Evolutionary conservation across 129 eudicot species (phyloP).

Genomic region (Logfia minima): DNA sequence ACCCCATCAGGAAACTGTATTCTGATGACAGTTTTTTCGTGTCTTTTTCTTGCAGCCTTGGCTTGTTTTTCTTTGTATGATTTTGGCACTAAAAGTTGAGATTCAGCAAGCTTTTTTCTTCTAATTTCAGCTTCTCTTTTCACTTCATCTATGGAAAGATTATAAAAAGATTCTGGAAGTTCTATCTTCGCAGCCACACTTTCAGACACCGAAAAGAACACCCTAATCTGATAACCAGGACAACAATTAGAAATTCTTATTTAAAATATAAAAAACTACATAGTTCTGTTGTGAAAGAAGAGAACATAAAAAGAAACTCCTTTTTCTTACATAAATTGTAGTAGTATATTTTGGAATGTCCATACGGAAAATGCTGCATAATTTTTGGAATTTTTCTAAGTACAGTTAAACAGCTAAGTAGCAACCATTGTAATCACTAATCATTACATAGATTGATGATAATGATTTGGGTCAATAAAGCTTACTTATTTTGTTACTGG

Average conservation of each 20-base stretch:
- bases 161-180: constrained; percentile 89
- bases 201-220: constrained; percentile 86
- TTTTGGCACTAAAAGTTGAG: constrained; percentile 81
- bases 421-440: background rate
- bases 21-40: constrained; percentile 65
- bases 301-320: background rate
- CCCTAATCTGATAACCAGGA: constrained; percentile 53
- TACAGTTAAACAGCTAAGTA: background rate
- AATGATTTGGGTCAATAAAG: background rate
- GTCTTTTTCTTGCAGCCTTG: constrained; percentile 71
- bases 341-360: background rate
- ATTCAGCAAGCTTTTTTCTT: constrained; percentile 73
- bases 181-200: constrained; percentile 83
- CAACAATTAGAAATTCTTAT: background rate
- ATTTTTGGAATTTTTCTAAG: background rate
- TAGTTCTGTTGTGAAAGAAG: background rate
- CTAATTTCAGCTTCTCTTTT: constrained; percentile 84
- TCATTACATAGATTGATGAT: background rate
- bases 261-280: background rate
- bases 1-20: constrained; percentile 95
- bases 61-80: constrained; percentile 90
- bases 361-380: background rate
- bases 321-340: background rate
- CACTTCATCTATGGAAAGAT: constrained; percentile 65
- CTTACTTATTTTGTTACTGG: background rate